Conservation (phyloP, 345 rosid species). For the Arabidopsis suecica region DNA sequence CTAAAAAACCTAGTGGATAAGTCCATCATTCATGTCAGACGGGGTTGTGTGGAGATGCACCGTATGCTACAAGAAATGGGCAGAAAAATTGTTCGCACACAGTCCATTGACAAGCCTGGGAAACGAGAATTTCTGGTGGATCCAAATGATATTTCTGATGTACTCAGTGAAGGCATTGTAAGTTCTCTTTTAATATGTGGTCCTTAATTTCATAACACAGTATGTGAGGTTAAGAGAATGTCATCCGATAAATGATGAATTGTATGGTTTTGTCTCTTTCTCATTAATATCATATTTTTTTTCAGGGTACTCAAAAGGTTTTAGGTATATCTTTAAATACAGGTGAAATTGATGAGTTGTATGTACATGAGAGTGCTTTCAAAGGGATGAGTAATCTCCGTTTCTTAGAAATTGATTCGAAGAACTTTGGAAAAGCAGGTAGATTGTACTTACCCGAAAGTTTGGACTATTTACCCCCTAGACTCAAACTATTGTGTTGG, state of each 20-base stretch:
- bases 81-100: not conserved
- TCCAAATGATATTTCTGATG: slow-evolving; percentile 24
- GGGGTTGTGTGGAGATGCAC: not conserved
- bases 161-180: slow-evolving; percentile 22
- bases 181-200: not conserved
- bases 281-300: not conserved
- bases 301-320: slow-evolving; percentile 36
- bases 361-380: slow-evolving; percentile 18
- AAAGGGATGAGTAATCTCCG: slow-evolving; percentile 35
- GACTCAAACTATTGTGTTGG: slow-evolving; percentile 26
- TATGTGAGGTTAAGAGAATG: too few species aligned
- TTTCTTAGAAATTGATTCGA: not conserved
- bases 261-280: not conserved
- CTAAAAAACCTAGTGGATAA: not conserved
- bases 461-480: slow-evolving; percentile 24
- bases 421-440: too few species aligned
- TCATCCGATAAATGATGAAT: too few species aligned
- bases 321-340: slow-evolving; percentile 30
- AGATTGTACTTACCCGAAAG: not conserved
- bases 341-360: not conserved
- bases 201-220: not conserved
- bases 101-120: not conserved
- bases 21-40: not conserved
- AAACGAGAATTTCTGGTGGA: slow-evolving; percentile 25
- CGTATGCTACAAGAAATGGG: not conserved